Conservation (phyloP, 1,284 basidiomycete species). For the Ceratobasidium sp. region DNA sequence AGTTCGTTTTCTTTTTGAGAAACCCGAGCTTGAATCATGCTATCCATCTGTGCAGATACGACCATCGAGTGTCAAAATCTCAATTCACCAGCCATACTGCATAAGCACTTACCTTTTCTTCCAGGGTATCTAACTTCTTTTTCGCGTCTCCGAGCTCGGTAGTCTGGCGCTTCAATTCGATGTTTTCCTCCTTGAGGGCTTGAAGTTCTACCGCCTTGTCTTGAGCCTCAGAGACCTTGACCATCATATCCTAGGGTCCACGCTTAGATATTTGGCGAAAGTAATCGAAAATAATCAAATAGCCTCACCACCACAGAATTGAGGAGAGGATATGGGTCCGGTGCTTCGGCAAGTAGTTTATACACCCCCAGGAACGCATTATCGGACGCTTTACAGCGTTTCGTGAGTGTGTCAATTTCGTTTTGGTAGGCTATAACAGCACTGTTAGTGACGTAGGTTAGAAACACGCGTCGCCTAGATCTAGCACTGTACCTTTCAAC, state of each 20-base stretch:
- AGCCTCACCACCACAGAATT: constrained; percentile 86
- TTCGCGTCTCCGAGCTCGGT: constrained; percentile 78
- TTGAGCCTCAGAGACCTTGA: constrained; percentile 82
- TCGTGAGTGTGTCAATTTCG: constrained; percentile 95
- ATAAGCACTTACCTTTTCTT: constrained; percentile 72
- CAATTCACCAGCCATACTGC: background rate
- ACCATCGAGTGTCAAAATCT: background rate
- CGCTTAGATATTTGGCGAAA: background rate
- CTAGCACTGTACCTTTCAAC: constrained; percentile 71
- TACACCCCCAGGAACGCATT: constrained; percentile 94
- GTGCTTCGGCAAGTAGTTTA: constrained; percentile 92
- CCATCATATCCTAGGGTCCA: constrained; percentile 78
- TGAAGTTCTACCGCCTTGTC: constrained; percentile 78
- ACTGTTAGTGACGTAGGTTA: constrained; percentile 31
- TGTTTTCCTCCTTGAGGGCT: constrained; percentile 80
- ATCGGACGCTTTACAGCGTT: constrained; percentile 89
- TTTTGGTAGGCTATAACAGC: constrained; percentile 82
- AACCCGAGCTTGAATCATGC: constrained; percentile 85
- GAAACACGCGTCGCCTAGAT: constrained; percentile 26
- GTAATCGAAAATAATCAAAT: background rate
- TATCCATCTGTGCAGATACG: constrained; percentile 76
- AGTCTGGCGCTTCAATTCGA: constrained; percentile 75
- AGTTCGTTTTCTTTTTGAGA: constrained; percentile 93
- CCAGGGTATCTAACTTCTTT: constrained; percentile 83
- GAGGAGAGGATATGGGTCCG: constrained; percentile 95